These are phyloP conservation scores for Colletotrichum ledebouriae DNA, from an alignment of 2,329 filamentous ascomycete genomes.

Conservation along the genomic window DNA sequence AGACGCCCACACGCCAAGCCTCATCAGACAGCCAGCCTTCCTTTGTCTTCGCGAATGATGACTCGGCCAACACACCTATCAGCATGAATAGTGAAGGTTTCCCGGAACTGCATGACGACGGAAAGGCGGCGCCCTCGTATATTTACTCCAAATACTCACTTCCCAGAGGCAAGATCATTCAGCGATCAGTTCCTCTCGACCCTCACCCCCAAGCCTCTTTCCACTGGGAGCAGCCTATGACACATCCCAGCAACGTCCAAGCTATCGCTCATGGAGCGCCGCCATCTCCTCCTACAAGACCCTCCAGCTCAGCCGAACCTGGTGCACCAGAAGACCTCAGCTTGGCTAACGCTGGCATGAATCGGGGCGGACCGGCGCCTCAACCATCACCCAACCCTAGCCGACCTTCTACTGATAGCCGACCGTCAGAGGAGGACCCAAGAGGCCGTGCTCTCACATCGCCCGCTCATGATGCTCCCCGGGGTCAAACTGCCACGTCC, in stretches of 20 bases:
- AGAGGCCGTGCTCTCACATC: constrained; percentile 61
- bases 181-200: constrained; percentile 75
- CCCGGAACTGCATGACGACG: constrained; percentile 64
- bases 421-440: constrained; percentile 63
- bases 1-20: constrained; percentile 71
- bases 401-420: constrained; percentile 60
- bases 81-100: constrained; percentile 81
- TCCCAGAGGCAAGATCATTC: constrained; percentile 83
- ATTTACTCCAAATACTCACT: constrained; percentile 88
- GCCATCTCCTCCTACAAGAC: constrained; percentile 72
- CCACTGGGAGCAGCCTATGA: constrained; percentile 72
- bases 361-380: constrained; percentile 54
- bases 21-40: constrained; percentile 78
- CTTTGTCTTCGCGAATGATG: constrained; percentile 70
- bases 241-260: constrained; percentile 58
- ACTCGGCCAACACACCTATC: constrained; percentile 76
- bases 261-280: constrained; percentile 62
- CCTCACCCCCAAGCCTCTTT: constrained; percentile 66
- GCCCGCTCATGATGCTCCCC: constrained; percentile 53
- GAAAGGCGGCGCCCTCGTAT: constrained; percentile 76
- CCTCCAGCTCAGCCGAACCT: constrained; percentile 67
- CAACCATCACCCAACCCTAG: constrained; percentile 61
- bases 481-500: constrained; percentile 62
- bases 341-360: constrained; percentile 61
- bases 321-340: constrained; percentile 55